These are phyloP conservation scores for Chlorella variabilis DNA, from an alignment of 163 green algal genomes.

Conservation along the genomic window DNA sequence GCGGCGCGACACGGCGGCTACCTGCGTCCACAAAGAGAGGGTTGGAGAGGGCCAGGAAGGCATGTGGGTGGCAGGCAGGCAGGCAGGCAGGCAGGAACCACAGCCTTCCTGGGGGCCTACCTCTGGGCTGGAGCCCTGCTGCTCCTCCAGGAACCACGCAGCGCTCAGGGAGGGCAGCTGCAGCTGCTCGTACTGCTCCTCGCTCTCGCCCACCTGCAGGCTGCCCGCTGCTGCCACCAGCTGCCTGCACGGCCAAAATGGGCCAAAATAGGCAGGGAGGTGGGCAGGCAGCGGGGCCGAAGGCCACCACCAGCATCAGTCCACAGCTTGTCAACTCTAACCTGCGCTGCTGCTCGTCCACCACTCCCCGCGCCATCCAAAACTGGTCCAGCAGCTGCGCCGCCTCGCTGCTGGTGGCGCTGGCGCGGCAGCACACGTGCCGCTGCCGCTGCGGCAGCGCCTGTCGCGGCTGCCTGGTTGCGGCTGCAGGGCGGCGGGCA, in stretches of 20 bases:
- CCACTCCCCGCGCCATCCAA: conserved; percentile 41
- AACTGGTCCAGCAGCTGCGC: conserved; percentile 42
- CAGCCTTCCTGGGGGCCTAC: no score
- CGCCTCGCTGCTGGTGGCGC: conserved; percentile 1
- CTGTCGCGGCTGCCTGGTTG: not conserved
- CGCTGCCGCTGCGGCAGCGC: not conserved
- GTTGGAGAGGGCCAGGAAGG: not conserved
- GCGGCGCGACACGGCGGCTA: conserved; percentile 36
- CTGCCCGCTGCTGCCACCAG: conserved; percentile 22
- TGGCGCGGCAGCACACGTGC: not conserved
- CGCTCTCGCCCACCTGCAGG: not conserved
- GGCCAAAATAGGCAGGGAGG: not conserved
- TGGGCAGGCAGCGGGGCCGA: no score
- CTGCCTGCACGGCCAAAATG: conserved; percentile 24
- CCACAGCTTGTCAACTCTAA: not conserved
- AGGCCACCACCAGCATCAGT: not conserved
- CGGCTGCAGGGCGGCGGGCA: no score
- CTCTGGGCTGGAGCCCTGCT: not conserved
- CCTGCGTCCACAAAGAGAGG: conserved; percentile 31
- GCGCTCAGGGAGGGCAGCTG: conserved; percentile 24
- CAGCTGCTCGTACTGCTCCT: conserved; percentile 1
- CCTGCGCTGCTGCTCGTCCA: conserved; percentile 38
- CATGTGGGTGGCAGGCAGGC: not conserved
- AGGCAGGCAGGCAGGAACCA: not conserved
- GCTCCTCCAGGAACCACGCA: conserved; percentile 20